Percentiles rank a stretch among this genome's conserved stretches.
phyloP scores from a whole-genome alignment of 2,329 filamentous ascomycete genomes.

The Coniochaeta sp. region DNA sequence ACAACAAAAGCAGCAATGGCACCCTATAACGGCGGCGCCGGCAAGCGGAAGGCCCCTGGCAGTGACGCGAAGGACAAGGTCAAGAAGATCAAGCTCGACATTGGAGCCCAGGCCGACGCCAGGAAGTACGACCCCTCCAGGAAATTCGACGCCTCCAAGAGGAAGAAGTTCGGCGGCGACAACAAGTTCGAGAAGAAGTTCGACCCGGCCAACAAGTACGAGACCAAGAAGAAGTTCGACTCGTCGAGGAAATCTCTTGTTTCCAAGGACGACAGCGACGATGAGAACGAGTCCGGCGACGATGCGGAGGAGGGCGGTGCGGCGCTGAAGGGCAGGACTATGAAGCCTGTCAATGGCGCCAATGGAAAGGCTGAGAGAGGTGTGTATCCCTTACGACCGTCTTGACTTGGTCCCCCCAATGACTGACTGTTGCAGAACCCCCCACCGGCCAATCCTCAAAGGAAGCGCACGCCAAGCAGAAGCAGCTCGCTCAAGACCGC shows the following conservation, averaged over 20 bases:
- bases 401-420: not conserved
- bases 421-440: not conserved
- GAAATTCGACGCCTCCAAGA: not conserved
- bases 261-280: constrained; percentile 17
- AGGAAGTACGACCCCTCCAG: not conserved
- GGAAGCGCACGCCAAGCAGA: constrained; percentile 91
- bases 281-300: constrained; percentile 28
- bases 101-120: not conserved
- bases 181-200: constrained; percentile 42
- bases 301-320: constrained; percentile 49
- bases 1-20: not conserved
- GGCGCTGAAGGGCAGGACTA: constrained; percentile 26
- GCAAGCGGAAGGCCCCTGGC: constrained; percentile 1
- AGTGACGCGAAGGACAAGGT: not conserved
- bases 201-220: constrained; percentile 14
- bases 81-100: constrained; percentile 4
- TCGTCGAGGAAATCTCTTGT: constrained; percentile 21
- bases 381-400: not conserved
- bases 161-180: constrained; percentile 6
- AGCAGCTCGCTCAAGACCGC: constrained; percentile 77
- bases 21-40: not conserved
- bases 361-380: constrained; percentile 16
- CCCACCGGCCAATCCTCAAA: constrained; percentile 54
- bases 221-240: constrained; percentile 42
- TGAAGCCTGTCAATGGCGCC: constrained; percentile 20